Conservation (phyloP, 1,139 yeast species). For the Blastobotrys buckinghamii region DNA sequence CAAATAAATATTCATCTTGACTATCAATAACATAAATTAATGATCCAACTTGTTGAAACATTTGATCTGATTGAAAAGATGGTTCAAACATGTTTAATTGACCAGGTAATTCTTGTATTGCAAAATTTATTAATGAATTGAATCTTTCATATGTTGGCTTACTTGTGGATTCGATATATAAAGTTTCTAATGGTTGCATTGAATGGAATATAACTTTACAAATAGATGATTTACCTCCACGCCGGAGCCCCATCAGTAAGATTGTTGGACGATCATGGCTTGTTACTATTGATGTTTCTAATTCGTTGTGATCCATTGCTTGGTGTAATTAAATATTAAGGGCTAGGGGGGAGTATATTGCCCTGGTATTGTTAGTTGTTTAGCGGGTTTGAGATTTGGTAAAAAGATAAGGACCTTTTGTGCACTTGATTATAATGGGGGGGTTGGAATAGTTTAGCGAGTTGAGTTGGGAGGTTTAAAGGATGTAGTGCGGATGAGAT, state of each 20-base stretch:
- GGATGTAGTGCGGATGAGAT: too few species aligned
- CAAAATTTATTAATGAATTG: conserved; percentile 70
- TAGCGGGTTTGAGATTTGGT: too few species aligned
- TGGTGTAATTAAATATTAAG: too few species aligned
- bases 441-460: too few species aligned
- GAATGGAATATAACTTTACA: conserved; percentile 94
- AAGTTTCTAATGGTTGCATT: conserved; percentile 92
- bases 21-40: conserved; percentile 84
- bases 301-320: conserved; percentile 6
- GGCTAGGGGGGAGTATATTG: too few species aligned
- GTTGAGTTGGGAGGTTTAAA: too few species aligned
- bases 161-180: conserved; percentile 84
- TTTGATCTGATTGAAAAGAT: conserved; percentile 58
- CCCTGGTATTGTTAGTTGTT: too few species aligned
- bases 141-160: conserved; percentile 58
- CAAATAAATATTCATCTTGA: conserved; percentile 91
- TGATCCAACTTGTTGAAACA: conserved; percentile 85
- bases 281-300: conserved; percentile 21
- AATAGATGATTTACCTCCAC: conserved; percentile 77
- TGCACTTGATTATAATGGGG: too few species aligned
- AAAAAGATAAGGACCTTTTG: too few species aligned
- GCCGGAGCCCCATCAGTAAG: conserved; percentile 78
- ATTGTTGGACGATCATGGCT: conserved; percentile 26
- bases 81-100: conserved; percentile 88
- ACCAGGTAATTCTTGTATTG: conserved; percentile 96